Conservation (phyloP, 441 rosid genomes). For the Populus hybrid region DNA sequence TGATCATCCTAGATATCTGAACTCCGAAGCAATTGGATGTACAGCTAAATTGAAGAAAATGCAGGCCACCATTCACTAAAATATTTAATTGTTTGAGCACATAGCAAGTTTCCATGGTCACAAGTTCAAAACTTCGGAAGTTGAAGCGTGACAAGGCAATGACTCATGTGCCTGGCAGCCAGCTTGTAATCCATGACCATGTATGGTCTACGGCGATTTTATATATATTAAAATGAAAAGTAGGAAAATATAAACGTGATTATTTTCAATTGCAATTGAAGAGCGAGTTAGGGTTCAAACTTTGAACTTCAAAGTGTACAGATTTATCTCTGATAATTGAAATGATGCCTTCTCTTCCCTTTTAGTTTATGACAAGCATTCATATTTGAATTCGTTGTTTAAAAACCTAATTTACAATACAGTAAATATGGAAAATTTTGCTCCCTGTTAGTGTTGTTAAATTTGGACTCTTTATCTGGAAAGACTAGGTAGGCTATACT, state of each 20-base stretch:
- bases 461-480: not conserved
- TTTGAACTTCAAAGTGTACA: not conserved
- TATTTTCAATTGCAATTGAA: not conserved
- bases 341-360: not conserved
- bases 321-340: not conserved
- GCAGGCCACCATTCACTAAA: not conserved
- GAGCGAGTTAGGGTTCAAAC: not conserved
- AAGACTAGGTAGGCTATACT: not conserved
- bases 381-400: not conserved
- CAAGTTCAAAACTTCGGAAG: not conserved
- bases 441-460: not conserved
- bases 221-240: not conserved
- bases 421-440: not conserved
- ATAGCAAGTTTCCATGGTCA: not conserved
- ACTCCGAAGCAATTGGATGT: not conserved
- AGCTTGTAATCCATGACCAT: not conserved
- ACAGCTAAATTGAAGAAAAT: not conserved
- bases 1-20: not conserved
- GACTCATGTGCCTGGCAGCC: not conserved
- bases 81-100: not conserved
- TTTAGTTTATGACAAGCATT: not conserved
- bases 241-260: not conserved
- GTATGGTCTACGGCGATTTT: not conserved
- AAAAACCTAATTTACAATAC: not conserved
- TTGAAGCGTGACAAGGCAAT: not conserved